Base-by-base conservation (phyloP, 495 filamentous ascomycete species). In the Hypoxylon cercidicola region DNA sequence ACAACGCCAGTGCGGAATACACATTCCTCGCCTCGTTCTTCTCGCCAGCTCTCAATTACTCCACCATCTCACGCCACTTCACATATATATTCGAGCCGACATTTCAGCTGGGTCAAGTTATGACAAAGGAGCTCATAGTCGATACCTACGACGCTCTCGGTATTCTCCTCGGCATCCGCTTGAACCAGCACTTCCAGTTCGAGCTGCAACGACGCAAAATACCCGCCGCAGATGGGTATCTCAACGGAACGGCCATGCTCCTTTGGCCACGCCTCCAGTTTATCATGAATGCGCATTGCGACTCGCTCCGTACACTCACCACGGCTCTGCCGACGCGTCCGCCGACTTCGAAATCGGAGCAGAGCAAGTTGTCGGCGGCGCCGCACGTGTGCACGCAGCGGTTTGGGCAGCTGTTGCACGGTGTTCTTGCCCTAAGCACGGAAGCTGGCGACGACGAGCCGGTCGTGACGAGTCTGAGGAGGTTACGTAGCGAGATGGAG, bases 261-360 rank as follows among this genome's bases (percentile, higher is more conserved):
- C 87, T 99, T 4, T 99, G 95, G 95, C 95, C 95, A 4, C 89
- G 93, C 25, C 92, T 99, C 72, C 96, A 98, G 77, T 84, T 89
- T 19, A 87, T 95, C 70, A 96, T 98, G 88, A 92, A 96, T 68
- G 81, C 87, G n/a, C 95, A 98, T 72, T 89, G 89, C 76, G 92
- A 97, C 39, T 94, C 91, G 10, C 82, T 98, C 18, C 88, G 88
- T 40, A 85, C 69, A 74, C 84, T 73, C 74, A 88, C 52, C 66
- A 83, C 49, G 75, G 81, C 55, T 73, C 85, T 82, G 13, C 78
- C 79, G 2, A 71, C 76, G 12, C 74, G 74, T 39, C 74, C 76
- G 0, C 72, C 78, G 2, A 77, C 87, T 2, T 86, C 88, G 1
- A 77, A 89, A 35, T 78, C 85, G 3, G 87, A 85, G 7, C 78